Evolutionary conservation across 2,329 filamentous ascomycete genomes (phyloP).

Genomic region (Didymellaceae sp.): DNA sequence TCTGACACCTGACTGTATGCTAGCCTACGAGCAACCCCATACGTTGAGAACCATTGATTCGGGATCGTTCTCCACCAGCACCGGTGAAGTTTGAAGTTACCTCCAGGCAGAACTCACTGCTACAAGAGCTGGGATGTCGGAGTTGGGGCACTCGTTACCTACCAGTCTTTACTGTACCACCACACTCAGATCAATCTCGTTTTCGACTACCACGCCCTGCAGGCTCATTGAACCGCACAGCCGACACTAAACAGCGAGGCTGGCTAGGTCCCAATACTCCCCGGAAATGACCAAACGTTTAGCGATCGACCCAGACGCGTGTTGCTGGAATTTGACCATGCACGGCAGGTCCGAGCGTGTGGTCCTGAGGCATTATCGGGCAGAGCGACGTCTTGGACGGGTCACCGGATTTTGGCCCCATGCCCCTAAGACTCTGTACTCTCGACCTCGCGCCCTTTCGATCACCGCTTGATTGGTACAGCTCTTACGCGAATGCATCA

Average conservation of each 20-base stretch:
- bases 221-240: not conserved
- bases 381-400: conserved; percentile 17
- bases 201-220: not conserved
- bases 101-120: conserved; percentile 40
- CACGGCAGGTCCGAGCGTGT: not conserved
- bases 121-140: conserved; percentile 21
- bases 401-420: conserved; percentile 33
- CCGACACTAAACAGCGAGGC: conserved; percentile 1
- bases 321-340: not conserved
- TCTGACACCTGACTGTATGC: conserved; percentile 34
- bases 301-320: not conserved
- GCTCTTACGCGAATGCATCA: not conserved
- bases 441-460: conserved; percentile 4
- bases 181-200: not conserved
- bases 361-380: conserved; percentile 14
- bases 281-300: not conserved
- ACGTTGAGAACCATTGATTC: conserved; percentile 17
- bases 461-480: conserved; percentile 13
- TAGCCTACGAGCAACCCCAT: conserved; percentile 17
- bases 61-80: conserved; percentile 35
- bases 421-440: conserved; percentile 25
- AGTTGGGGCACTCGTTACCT: not conserved
- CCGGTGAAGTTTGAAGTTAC: conserved; percentile 38
- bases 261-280: not conserved
- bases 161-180: not conserved